These are phyloP conservation scores for Candida tallmaniae DNA, from an alignment of 805 yeast species.

Conservation along the genomic window DNA sequence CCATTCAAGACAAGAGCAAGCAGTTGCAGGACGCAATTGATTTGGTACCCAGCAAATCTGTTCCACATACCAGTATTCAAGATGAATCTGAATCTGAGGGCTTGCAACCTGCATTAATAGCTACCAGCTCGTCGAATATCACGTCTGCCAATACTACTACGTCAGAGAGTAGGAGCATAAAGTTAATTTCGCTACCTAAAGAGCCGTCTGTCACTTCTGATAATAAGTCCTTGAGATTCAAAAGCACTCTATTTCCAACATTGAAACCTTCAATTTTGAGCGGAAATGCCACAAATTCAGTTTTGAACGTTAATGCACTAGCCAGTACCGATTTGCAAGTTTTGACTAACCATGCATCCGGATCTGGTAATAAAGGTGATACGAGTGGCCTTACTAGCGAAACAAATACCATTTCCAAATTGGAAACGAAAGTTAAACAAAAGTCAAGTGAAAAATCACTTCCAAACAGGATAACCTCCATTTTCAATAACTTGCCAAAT, in stretches of 20 bases:
- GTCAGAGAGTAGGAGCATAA: not conserved
- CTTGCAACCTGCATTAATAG: conserved; percentile 1
- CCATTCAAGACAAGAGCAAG: conserved; percentile 3
- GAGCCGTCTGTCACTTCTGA: conserved; percentile 33
- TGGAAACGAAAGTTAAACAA: not conserved
- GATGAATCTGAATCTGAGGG: not conserved
- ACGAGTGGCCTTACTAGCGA: not conserved
- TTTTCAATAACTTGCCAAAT: conserved; percentile 43
- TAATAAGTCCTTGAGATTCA: conserved; percentile 27
- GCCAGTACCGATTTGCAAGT: conserved; percentile 17
- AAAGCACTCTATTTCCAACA: conserved; percentile 19
- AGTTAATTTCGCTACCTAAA: too few relatives aligned
- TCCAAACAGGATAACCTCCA: conserved; percentile 31
- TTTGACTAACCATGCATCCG: not conserved
- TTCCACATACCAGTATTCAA: not conserved
- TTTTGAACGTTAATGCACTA: conserved; percentile 27
- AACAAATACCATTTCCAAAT: not conserved
- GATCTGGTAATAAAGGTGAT: not conserved
- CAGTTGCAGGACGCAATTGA: conserved; percentile 8
- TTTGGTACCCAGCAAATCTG: conserved; percentile 1
- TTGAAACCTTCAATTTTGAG: conserved; percentile 17
- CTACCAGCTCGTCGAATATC: conserved; percentile 1
- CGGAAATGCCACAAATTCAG: conserved; percentile 28
- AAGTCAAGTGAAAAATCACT: conserved; percentile 3
- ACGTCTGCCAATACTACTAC: not conserved